phyloP scores from a whole-genome alignment of 2,329 filamentous ascomycete species.

The Colletotrichum melonis region DNA sequence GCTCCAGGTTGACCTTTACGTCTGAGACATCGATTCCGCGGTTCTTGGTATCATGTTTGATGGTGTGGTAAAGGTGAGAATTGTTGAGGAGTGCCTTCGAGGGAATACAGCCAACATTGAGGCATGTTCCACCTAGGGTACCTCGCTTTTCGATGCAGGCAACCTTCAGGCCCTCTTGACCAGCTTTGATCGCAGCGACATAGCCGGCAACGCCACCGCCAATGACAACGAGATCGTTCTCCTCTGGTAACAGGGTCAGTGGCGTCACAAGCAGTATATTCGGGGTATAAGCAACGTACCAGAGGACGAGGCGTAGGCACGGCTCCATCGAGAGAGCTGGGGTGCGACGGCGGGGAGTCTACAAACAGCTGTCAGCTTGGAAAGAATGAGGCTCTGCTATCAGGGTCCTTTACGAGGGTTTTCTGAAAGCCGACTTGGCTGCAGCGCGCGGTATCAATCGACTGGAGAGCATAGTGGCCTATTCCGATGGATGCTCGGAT shows the following conservation, averaged over 20 bases:
- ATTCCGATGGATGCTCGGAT: conserved; percentile 36
- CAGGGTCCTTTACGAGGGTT: conserved; percentile 58
- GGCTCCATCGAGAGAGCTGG: conserved; percentile 63
- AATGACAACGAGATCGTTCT: conserved; percentile 97
- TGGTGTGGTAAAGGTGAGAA: conserved; percentile 97
- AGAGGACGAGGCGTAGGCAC: conserved; percentile 69
- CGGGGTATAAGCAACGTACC: conserved; percentile 52
- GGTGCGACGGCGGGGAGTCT: conserved; percentile 63
- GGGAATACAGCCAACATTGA: conserved; percentile 99
- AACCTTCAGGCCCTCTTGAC: conserved; percentile 96
- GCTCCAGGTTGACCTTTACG: conserved; percentile 92
- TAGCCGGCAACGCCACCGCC: conserved; percentile 98
- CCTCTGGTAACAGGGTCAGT: conserved; percentile 65
- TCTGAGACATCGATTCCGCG: conserved; percentile 97
- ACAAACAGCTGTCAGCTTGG: conserved; percentile 25
- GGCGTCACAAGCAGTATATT: background rate
- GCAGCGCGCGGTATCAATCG: conserved; percentile 70
- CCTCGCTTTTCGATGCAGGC: conserved; percentile 99
- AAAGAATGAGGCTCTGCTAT: conserved; percentile 27
- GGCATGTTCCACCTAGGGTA: conserved; percentile 91
- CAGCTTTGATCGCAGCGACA: conserved; percentile 98
- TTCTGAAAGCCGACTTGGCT: conserved; percentile 67
- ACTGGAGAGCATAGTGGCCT: conserved; percentile 66
- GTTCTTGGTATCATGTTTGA: conserved; percentile 96
- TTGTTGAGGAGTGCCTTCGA: conserved; percentile 99